Base-by-base conservation (phyloP, 2,329 filamentous ascomycete species). In the Ophiocordyceps sinensis region DNA sequence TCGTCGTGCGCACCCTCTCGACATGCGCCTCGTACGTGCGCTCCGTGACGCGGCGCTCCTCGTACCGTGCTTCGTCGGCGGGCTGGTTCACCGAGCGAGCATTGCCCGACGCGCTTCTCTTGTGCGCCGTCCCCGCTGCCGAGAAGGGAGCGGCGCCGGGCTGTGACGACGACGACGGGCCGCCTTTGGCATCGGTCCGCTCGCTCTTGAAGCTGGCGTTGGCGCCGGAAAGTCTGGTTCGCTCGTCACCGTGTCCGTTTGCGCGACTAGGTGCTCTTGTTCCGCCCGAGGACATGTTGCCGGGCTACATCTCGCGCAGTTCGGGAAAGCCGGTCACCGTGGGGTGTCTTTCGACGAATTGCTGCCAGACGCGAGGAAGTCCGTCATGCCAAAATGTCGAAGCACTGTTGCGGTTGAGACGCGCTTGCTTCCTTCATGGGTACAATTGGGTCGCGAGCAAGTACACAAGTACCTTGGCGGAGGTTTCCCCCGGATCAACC, bases 1-100 rank as follows among this genome's bases (percentile, higher is more conserved):
- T 84, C 53, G 67, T 71, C 8, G 69, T 68, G 43, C 76, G 70
- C 43, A 79, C 55, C 41, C 75, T 76, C 53, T 86, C 81, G 43
- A 74, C 65, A 19, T 75, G 78, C 37, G 76, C 75, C 44, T 79
- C 68, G 41, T 57, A 75, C 54, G 51, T 68, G 54, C 53, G 67
- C 58, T 80, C 77, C 8, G 70, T 77, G 28, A 62, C 51, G 52
- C 72, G 65, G 46, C 74, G 62, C 54, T 75, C 70, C 46, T 75
- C 71, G 43, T 62, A 58, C n/a, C 57, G 54, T 15, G 62, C 50
- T 43, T 65, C 61, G 15, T 60, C 65, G 28, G 65, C 57, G 35
- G 57, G 58, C 48, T 67, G 65, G 53, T 64, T 71, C 15, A 59
- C 56, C 4, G 68, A 61, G 39, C 76, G 65, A 2, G 72, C 68